phyloP scores from a whole-genome alignment of 2,329 filamentous ascomycete genomes.

The Trichoderma sp. region DNA sequence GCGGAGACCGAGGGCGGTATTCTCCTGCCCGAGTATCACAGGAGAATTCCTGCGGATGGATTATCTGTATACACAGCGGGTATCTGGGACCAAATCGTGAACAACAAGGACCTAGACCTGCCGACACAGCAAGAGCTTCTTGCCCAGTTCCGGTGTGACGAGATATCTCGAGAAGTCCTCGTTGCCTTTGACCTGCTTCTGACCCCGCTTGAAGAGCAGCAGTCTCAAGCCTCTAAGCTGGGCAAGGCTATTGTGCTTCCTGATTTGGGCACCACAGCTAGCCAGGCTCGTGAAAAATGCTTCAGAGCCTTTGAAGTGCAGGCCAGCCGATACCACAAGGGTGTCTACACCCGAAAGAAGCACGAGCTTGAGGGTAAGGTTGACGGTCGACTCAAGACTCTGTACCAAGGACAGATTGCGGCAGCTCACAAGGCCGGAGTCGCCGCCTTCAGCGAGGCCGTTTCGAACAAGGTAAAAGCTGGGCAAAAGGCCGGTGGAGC shows the following conservation, averaged over 20 bases:
- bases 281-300: conserved; percentile 65
- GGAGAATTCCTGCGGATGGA: conserved; percentile 94
- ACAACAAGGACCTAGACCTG: conserved; percentile 96
- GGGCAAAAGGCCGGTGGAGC: conserved; percentile 87
- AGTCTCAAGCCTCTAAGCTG: conserved; percentile 68
- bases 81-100: conserved; percentile 97
- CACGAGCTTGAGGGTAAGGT: conserved; percentile 82
- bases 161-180: conserved; percentile 88
- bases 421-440: conserved; percentile 90
- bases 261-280: conserved; percentile 72
- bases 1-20: conserved; percentile 75
- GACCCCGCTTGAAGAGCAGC: conserved; percentile 78
- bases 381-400: conserved; percentile 78
- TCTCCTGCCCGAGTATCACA: conserved; percentile 91
- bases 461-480: conserved; percentile 79
- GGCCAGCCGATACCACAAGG: conserved; percentile 94
- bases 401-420: conserved; percentile 84
- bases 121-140: conserved; percentile 96
- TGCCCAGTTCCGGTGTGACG: conserved; percentile 95
- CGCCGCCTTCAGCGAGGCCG: conserved; percentile 78
- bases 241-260: conserved; percentile 71
- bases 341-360: conserved; percentile 82
- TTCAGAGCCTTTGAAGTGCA: conserved; percentile 84
- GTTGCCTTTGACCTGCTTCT: conserved; percentile 80
- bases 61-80: conserved; percentile 91